phyloP scores from a whole-genome alignment of 306 rosid genomes.

The Phaseolus lunatus region DNA sequence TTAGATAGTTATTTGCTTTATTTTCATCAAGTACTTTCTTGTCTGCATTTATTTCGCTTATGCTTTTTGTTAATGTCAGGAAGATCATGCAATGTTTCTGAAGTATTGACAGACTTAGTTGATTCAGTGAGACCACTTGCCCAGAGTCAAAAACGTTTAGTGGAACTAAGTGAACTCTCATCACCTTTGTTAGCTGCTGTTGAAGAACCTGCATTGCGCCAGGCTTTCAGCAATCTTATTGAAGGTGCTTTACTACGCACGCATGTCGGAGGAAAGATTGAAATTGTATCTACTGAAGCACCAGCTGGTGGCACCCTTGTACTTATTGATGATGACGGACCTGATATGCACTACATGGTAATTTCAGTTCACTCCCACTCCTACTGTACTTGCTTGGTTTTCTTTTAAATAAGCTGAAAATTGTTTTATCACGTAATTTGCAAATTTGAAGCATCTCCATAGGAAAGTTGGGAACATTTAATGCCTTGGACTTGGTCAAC shows the following conservation, averaged over 20 bases:
- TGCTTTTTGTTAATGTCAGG: conserved; percentile 74
- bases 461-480: conserved; percentile 24
- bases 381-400: conserved; percentile 10
- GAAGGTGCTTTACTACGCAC: conserved; percentile 92
- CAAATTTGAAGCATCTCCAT: conserved; percentile 30
- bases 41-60: conserved; percentile 55
- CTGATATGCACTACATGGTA: conserved; percentile 99
- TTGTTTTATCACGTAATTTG: conserved; percentile 21
- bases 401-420: conserved; percentile 32
- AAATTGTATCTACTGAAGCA: conserved; percentile 75
- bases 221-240: conserved; percentile 91
- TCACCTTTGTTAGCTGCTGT: conserved; percentile 73
- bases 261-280: conserved; percentile 85
- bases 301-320: conserved; percentile 96
- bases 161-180: conserved; percentile 67
- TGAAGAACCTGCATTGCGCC: conserved; percentile 93
- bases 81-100: conserved; percentile 95
- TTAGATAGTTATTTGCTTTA: conserved; percentile 28
- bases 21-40: conserved; percentile 26
- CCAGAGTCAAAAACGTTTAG: conserved; percentile 62
- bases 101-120: conserved; percentile 76
- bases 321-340: conserved; percentile 91
- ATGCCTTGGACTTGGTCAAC: conserved; percentile 11
- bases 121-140: conserved; percentile 89
- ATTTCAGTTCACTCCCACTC: conserved; percentile 38